Base-by-base conservation (phyloP, 305 asterid species). In the Fraxinus sp. region DNA sequence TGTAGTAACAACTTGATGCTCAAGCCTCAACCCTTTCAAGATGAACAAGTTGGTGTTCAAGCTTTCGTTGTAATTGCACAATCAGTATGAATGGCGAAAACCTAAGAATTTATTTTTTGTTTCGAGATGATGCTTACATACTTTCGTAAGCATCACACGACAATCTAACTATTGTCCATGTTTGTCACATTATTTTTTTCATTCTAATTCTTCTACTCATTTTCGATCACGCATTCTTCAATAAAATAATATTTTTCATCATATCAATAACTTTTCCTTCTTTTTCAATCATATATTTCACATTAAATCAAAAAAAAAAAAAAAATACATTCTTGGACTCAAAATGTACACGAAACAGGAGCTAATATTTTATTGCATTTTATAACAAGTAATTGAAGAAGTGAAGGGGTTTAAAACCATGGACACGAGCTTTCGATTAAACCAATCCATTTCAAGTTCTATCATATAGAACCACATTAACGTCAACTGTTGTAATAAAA, bases 1-100 rank as follows among this genome's bases (percentile, higher is more conserved):
- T 49, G 28, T 26, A 14, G 32, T 14, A 46, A 46, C 81, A 76
- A 77, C 79, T 74, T 83, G 35, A 41, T 66, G 74, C 78, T 71
- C 41, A 33, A 33, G 36, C 4, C 36, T 33, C 26, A 5, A 81
- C 80, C 83, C 79, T 79, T 82, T 81, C 39, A 84, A 88, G 81
- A 85, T n/a, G 66, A 55, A 55, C 10, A 6, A 55, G 3, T 55
- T n/a, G 66, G 9, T n/a, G 3, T 6, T 55, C 1, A 1, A 6
- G 3, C 24, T 55, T 1, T 55, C 66, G 6, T 5, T n/a, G 7
- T 55, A 55, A 80, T 70, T 75, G 9, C 80, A 82, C 52, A 49
- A 49, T 49, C 59, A 49, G 5, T 14, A 14, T 4, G n/a, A 14
- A 14, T 14, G 59, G 10, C n/a, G n/a, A 44, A 14, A 49, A 14